A percentile compares a stretch with the other conserved stretches of the same genome.
These are phyloP conservation scores for Raddia distichophylla DNA, from an alignment of 176 grass and related monocot genomes.

Conservation along the genomic window DNA sequence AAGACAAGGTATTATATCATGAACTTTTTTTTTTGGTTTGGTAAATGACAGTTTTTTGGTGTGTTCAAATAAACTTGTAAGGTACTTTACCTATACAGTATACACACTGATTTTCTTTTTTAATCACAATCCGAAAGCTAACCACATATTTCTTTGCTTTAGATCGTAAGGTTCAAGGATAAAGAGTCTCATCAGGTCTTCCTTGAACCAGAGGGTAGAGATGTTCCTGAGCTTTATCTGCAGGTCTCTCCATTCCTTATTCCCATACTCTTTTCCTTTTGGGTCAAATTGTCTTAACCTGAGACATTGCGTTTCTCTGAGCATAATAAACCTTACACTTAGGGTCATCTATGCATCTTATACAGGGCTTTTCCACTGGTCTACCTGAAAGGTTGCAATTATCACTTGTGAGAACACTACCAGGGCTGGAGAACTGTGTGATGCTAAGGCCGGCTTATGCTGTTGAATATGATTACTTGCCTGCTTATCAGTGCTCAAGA, in stretches of 20 bases:
- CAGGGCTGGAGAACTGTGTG: slow-evolving; percentile 91
- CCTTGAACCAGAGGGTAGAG: slow-evolving; percentile 97
- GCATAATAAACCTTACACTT: slow-evolving; percentile 10
- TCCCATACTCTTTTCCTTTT: slow-evolving; percentile 29
- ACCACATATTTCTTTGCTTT: slow-evolving; percentile 45
- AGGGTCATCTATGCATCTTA: slow-evolving; percentile 32
- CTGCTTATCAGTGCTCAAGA: slow-evolving; percentile 94
- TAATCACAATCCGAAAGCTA: background rate
- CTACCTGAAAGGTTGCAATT: slow-evolving; percentile 92
- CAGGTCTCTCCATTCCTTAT: slow-evolving; percentile 54
- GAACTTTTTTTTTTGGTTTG: background rate
- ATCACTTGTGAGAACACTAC: slow-evolving; percentile 81
- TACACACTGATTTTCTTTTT: background rate
- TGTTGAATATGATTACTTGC: slow-evolving; percentile 96
- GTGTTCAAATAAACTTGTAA: slow-evolving; percentile 15
- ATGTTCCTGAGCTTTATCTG: slow-evolving; percentile 93
- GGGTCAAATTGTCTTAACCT: slow-evolving; percentile 32
- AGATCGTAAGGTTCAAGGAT: slow-evolving; percentile 98
- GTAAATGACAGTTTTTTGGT: slow-evolving; percentile 5
- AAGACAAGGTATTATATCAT: slow-evolving; percentile 81
- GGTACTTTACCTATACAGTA: background rate
- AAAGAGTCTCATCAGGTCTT: slow-evolving; percentile 98
- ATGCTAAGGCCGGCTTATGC: slow-evolving; percentile 97
- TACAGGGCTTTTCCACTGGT: slow-evolving; percentile 92
- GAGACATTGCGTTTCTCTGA: slow-evolving; percentile 19